Conservation (phyloP, 768 basidiomycete genomes). For the Calvatia gigantea region DNA sequence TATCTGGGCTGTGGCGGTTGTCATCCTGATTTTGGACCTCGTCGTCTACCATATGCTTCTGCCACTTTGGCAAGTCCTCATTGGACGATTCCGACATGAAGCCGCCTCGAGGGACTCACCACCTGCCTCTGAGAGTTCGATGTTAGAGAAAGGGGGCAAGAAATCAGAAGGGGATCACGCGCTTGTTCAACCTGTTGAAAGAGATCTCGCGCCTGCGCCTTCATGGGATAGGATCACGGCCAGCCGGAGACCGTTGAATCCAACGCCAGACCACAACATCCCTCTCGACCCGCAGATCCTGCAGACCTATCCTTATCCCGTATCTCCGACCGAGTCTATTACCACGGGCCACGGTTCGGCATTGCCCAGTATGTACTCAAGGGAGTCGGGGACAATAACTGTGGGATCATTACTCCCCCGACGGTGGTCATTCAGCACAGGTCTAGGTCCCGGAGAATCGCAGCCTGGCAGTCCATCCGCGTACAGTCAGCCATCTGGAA, state of each 20-base stretch:
- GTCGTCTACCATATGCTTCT: slow-evolving; percentile 44
- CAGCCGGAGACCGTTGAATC: slow-evolving; percentile 41
- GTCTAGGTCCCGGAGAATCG: not conserved
- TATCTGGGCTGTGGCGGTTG: slow-evolving; percentile 65
- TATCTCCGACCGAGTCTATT: slow-evolving; percentile 33
- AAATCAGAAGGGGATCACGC: not conserved
- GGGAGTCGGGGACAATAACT: slow-evolving; percentile 35
- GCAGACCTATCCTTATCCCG: slow-evolving; percentile 45
- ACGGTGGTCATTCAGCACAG: slow-evolving; percentile 30
- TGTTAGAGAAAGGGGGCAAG: slow-evolving; percentile 35
- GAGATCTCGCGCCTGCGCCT: slow-evolving; percentile 3
- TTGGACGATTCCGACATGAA: not conserved
- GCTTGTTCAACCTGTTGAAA: not conserved
- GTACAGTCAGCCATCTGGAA: not conserved
- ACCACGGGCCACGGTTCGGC: slow-evolving; percentile 27
- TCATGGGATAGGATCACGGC: slow-evolving; percentile 13
- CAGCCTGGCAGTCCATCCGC: slow-evolving; percentile 1
- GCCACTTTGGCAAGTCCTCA: slow-evolving; percentile 21
- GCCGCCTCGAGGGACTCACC: slow-evolving; percentile 16
- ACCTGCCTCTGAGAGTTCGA: slow-evolving; percentile 28
- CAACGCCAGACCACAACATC: slow-evolving; percentile 47
- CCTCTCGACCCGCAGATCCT: slow-evolving; percentile 37
- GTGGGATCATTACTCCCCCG: slow-evolving; percentile 35
- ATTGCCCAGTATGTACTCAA: slow-evolving; percentile 27
- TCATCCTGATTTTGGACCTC: slow-evolving; percentile 69